Conservation (phyloP, 805 yeast genomes). For the Candida endomychidarum region DNA sequence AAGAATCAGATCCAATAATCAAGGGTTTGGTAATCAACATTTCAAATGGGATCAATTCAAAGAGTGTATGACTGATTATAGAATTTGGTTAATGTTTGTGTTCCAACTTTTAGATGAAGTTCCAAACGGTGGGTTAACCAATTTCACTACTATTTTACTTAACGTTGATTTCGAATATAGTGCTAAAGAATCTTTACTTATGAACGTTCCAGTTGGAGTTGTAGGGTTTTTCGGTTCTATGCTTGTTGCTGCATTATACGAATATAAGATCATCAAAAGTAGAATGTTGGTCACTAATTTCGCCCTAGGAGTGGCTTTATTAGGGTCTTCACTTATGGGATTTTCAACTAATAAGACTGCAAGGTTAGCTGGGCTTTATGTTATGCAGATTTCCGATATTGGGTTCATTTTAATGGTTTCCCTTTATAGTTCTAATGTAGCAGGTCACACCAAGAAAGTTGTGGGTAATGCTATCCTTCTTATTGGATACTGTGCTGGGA, state of each 20-base stretch:
- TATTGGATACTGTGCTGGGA: constrained; percentile 53
- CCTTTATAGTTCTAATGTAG: constrained; percentile 45
- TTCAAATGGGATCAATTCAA: constrained; percentile 36
- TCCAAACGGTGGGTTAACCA: constrained; percentile 35
- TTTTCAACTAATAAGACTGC: constrained; percentile 30
- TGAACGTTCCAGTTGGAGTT: constrained; percentile 40
- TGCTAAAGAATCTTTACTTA: constrained; percentile 24
- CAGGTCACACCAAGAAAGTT: constrained; percentile 58
- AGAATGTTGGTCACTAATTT: constrained; percentile 31
- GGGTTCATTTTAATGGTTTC: not conserved
- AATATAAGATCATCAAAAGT: constrained; percentile 14
- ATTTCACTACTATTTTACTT: constrained; percentile 25
- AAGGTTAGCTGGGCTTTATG: constrained; percentile 26
- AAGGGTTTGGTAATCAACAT: constrained; percentile 40
- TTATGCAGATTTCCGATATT: not conserved
- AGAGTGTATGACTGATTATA: constrained; percentile 33
- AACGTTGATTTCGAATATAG: constrained; percentile 22
- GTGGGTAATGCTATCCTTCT: constrained; percentile 45
- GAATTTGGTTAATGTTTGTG: constrained; percentile 33
- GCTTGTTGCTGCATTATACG: constrained; percentile 24
- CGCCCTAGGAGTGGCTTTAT: constrained; percentile 19
- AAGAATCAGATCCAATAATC: constrained; percentile 30
- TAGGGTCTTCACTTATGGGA: constrained; percentile 39
- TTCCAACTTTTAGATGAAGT: not conserved
- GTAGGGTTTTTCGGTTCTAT: constrained; percentile 25